phyloP scores from a whole-genome alignment of 371 early-diverging fungal species.

The Actinomortierella ambigua region DNA sequence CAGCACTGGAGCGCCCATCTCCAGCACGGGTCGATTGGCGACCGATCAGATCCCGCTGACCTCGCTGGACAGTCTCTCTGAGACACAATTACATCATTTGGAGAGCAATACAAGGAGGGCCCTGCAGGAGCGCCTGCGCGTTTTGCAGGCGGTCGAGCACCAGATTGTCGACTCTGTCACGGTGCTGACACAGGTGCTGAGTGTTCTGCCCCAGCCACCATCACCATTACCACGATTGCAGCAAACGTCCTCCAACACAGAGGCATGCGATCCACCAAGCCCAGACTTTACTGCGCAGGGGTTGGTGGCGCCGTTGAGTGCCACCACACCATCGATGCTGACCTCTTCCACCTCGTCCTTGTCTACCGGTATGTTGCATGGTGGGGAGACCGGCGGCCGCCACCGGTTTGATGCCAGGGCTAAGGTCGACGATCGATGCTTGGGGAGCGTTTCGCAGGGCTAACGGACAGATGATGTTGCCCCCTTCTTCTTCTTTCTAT shows the following conservation, averaged over 20 bases:
- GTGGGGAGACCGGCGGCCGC: too few relatives aligned
- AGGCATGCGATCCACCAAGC: conserved; percentile 31
- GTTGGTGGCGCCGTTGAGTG: too few relatives aligned
- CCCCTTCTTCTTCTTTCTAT: too few relatives aligned
- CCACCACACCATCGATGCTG: too few relatives aligned
- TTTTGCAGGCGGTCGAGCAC: conserved; percentile 61
- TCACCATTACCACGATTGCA: conserved; percentile 7
- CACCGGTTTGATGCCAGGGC: too few relatives aligned
- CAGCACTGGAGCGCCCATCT: conserved; percentile 1
- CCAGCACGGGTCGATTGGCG: background rate
- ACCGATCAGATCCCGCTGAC: conserved; percentile 25
- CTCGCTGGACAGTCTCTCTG: conserved; percentile 53
- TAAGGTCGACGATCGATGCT: too few relatives aligned
- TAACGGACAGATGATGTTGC: too few relatives aligned
- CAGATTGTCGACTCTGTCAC: conserved; percentile 69
- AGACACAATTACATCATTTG: conserved; percentile 59
- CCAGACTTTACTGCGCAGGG: conserved; percentile 3
- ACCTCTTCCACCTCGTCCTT: too few relatives aligned
- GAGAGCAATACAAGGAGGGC: conserved; percentile 63
- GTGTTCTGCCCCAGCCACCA: conserved; percentile 47
- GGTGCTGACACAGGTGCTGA: conserved; percentile 59
- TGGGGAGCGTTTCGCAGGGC: too few relatives aligned
- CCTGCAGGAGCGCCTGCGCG: conserved; percentile 59
- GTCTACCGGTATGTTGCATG: too few relatives aligned
- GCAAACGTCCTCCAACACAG: background rate